These are phyloP conservation scores for Psidium friedrichsthalianum DNA, from an alignment of 345 rosid genomes.

Conservation along the genomic window DNA sequence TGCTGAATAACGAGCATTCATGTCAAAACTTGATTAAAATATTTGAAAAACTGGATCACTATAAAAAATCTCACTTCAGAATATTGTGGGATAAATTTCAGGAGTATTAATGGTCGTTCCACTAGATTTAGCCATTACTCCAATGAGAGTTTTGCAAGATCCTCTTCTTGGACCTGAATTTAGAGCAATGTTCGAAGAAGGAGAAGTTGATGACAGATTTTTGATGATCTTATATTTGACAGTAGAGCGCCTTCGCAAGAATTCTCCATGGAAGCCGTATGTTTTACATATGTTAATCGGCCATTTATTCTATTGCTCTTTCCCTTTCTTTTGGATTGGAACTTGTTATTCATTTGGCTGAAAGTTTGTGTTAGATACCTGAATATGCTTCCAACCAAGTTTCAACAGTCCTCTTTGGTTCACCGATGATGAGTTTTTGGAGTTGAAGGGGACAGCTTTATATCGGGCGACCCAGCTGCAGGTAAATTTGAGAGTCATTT, in stretches of 20 bases:
- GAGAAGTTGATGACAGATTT: constrained; percentile 82
- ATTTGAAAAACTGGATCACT: neutral
- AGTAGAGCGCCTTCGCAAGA: constrained; percentile 63
- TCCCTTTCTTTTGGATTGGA: neutral
- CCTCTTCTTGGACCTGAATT: constrained; percentile 82
- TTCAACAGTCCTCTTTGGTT: constrained; percentile 89
- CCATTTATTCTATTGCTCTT: neutral
- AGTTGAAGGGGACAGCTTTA: constrained; percentile 71
- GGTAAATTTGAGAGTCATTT: constrained; percentile 22
- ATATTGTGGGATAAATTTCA: constrained; percentile 13
- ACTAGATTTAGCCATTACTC: constrained; percentile 76
- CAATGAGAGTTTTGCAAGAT: constrained; percentile 94
- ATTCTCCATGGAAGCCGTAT: constrained; percentile 90
- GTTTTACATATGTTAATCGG: neutral
- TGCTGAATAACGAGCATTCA: neutral
- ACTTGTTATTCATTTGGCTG: constrained; percentile 4
- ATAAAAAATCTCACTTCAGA: neutral
- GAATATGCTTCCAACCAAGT: constrained; percentile 79
- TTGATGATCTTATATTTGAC: constrained; percentile 68
- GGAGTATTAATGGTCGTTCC: constrained; percentile 77
- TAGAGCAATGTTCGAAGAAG: constrained; percentile 71
- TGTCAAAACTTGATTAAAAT: neutral
- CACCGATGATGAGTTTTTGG: constrained; percentile 59
- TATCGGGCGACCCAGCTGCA: constrained; percentile 67
- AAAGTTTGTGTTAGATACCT: constrained; percentile 45